Evolutionary conservation across 1,139 yeast genomes (phyloP).

Genomic region (Geotrichum siamense): DNA sequence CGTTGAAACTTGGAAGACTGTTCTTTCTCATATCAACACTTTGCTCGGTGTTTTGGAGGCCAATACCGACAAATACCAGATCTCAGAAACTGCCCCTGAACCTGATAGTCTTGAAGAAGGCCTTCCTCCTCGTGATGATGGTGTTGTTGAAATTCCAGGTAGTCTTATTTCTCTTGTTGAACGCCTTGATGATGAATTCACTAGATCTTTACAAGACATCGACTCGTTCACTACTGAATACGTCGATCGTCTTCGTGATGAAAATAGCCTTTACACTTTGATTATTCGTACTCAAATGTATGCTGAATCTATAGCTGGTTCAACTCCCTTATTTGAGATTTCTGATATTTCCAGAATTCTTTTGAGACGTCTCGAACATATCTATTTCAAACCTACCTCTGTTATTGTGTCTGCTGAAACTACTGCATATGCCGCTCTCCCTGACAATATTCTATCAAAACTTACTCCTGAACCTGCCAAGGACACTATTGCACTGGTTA

Average conservation of each 20-base stretch:
- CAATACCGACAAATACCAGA: slow-evolving; percentile 52
- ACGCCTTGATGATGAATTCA: slow-evolving; percentile 91
- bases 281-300: slow-evolving; percentile 82
- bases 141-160: slow-evolving; percentile 71
- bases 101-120: slow-evolving; percentile 69
- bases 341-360: slow-evolving; percentile 57
- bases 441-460: slow-evolving; percentile 30
- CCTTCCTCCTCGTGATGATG: slow-evolving; percentile 65
- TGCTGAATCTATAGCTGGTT: slow-evolving; percentile 56
- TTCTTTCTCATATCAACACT: slow-evolving; percentile 54
- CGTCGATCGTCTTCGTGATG: slow-evolving; percentile 85
- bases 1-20: slow-evolving; percentile 69
- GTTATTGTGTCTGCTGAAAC: slow-evolving; percentile 65
- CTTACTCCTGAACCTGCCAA: slow-evolving; percentile 31
- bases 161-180: slow-evolving; percentile 82
- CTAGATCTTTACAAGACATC: slow-evolving; percentile 74
- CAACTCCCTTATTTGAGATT: slow-evolving; percentile 34
- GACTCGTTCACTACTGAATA: slow-evolving; percentile 96
- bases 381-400: slow-evolving; percentile 83
- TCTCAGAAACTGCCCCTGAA: slow-evolving; percentile 67
- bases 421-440: slow-evolving; percentile 57
- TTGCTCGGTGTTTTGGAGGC: slow-evolving; percentile 65
- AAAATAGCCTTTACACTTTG: slow-evolving; percentile 64
- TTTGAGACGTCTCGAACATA: slow-evolving; percentile 81
- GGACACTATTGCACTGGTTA: slow-evolving; percentile 52